A percentile compares a stretch with the other conserved stretches of the same genome.
phyloP scores from a whole-genome alignment of 2,329 filamentous ascomycete species.

The Fusarium cyanostomum region DNA sequence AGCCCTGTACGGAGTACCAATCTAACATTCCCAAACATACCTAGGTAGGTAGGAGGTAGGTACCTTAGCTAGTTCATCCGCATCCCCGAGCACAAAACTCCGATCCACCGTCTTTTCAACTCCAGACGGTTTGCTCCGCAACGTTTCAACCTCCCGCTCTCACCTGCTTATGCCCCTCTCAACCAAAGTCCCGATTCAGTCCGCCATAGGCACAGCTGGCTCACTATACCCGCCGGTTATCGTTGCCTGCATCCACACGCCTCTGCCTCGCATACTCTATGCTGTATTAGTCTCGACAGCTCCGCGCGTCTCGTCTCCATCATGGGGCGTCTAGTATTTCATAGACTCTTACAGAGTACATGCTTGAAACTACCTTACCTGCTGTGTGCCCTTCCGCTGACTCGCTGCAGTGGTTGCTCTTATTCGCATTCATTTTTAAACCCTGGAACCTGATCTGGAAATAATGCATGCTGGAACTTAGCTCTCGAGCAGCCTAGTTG shows the following conservation, averaged over 20 bases:
- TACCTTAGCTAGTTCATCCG: constrained; percentile 6
- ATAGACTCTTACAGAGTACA: constrained; percentile 3
- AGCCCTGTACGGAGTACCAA: too few relatives aligned
- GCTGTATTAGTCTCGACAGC: background rate
- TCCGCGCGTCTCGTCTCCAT: background rate
- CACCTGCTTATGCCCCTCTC: constrained; percentile 3
- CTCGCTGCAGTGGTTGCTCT: background rate
- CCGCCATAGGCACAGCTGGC: background rate
- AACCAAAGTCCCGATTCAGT: background rate
- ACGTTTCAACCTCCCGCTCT: constrained; percentile 8
- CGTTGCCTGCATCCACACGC: constrained; percentile 3
- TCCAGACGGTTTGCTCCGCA: constrained; percentile 10
- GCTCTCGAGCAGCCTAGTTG: background rate
- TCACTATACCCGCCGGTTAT: constrained; percentile 4
- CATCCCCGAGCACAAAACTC: constrained; percentile 2
- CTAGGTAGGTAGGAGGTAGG: too few relatives aligned
- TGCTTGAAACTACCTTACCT: background rate
- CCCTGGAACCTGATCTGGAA: constrained; percentile 8
- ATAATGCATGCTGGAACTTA: constrained; percentile 8
- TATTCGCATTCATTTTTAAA: background rate
- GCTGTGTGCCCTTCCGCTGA: too few relatives aligned
- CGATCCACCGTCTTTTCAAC: constrained; percentile 34
- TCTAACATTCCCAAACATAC: too few relatives aligned
- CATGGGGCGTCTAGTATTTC: background rate
- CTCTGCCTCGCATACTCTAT: constrained; percentile 7